Evolutionary conservation across 176 grass and related monocot species (phyloP).

Genomic region (Pharus latifolius): DNA sequence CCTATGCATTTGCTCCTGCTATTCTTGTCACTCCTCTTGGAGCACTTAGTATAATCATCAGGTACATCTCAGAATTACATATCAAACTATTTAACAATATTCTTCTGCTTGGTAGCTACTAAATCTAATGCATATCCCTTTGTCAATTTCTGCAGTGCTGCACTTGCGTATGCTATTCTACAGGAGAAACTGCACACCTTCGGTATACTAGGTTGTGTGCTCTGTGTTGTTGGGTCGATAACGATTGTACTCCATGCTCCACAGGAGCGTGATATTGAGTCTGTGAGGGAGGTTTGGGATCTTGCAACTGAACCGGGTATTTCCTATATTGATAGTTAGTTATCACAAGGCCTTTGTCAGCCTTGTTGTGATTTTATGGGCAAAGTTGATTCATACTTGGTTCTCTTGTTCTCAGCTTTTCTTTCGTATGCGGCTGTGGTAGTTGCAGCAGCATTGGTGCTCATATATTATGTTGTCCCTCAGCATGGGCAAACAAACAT

Average conservation of each 20-base stretch:
- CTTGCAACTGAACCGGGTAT: conserved; percentile 93
- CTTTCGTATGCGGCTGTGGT: conserved; percentile 66
- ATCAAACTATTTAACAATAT: background rate
- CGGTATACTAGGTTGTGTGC: conserved; percentile 85
- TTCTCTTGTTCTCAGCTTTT: conserved; percentile 55
- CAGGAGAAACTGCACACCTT: conserved; percentile 76
- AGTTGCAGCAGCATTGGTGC: conserved; percentile 57
- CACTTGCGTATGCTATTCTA: conserved; percentile 77
- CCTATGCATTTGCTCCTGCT: conserved; percentile 95
- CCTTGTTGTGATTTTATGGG: background rate
- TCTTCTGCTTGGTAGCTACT: conserved; percentile 5
- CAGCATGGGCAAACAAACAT: conserved; percentile 90
- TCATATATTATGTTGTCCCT: conserved; percentile 82
- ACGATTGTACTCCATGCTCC: conserved; percentile 94
- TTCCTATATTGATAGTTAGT: background rate
- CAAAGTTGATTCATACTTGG: conserved; percentile 5
- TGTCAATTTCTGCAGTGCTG: conserved; percentile 59
- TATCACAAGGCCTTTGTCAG: background rate
- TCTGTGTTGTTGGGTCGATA: conserved; percentile 89
- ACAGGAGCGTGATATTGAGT: conserved; percentile 73
- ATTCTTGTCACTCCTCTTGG: conserved; percentile 96
- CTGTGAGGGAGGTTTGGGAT: conserved; percentile 93
- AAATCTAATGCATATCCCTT: background rate
- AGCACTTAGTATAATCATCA: conserved; percentile 97
- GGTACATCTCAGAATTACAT: conserved; percentile 33